These are phyloP conservation scores for Boechera stricta DNA, from an alignment of 345 rosid genomes.

Conservation along the genomic window DNA sequence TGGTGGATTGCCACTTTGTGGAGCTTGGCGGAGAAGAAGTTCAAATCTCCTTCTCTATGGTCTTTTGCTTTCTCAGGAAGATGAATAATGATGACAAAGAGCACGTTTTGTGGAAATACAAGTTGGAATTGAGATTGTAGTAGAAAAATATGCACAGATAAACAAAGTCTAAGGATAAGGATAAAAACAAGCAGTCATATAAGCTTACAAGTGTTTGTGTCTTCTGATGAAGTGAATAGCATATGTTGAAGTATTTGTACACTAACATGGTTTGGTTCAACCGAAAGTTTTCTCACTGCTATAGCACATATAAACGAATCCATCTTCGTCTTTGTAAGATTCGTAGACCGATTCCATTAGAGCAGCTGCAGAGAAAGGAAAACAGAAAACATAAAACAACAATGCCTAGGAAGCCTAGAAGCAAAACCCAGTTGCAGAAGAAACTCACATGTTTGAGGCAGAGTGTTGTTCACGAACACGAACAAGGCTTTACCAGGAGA, in stretches of 20 bases:
- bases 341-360: slow-evolving; percentile 70
- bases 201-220: slow-evolving; percentile 35
- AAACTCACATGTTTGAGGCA: slow-evolving; percentile 79
- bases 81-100: slow-evolving; percentile 13
- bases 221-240: slow-evolving; percentile 13
- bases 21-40: too few relatives aligned
- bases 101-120: neutral
- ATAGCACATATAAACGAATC: slow-evolving; percentile 67
- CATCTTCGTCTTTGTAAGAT: slow-evolving; percentile 83
- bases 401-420: slow-evolving; percentile 1
- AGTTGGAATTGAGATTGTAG: slow-evolving; percentile 12
- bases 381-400: slow-evolving; percentile 6
- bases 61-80: neutral
- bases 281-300: slow-evolving; percentile 46
- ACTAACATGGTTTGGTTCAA: slow-evolving; percentile 18
- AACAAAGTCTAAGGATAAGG: slow-evolving; percentile 10
- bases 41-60: neutral
- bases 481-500: slow-evolving; percentile 77
- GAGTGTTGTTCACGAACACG: slow-evolving; percentile 78
- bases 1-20: too few relatives aligned
- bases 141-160: slow-evolving; percentile 19
- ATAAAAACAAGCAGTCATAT: slow-evolving; percentile 24
- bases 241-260: slow-evolving; percentile 11
- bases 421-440: neutral
- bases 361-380: slow-evolving; percentile 55